Conservation (phyloP, 2,329 filamentous ascomycete species). For the Hypoxylon sp. region DNA sequence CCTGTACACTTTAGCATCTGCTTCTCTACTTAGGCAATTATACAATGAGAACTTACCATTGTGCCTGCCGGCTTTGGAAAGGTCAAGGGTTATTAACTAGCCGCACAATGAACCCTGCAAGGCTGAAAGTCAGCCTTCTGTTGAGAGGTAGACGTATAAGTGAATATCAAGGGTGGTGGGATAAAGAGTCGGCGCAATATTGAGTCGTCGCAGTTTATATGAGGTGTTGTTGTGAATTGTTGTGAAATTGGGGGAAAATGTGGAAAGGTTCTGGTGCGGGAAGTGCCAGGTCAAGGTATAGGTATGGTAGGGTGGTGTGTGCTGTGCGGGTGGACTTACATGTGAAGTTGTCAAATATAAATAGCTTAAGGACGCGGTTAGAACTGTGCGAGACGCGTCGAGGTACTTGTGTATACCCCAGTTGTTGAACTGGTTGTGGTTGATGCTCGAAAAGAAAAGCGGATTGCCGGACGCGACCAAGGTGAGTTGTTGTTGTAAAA, state of each 20-base stretch:
- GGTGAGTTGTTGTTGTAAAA: constrained; percentile 47
- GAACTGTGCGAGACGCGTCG: constrained; percentile 44
- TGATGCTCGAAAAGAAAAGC: constrained; percentile 23
- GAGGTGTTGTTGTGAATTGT: constrained; percentile 41
- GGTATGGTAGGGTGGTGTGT: constrained; percentile 22
- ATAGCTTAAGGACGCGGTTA: constrained; percentile 43
- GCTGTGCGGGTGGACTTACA: constrained; percentile 36
- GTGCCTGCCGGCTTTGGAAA: constrained; percentile 51
- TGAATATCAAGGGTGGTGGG: constrained; percentile 47
- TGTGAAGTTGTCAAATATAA: constrained; percentile 43
- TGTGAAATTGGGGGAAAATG: constrained; percentile 44
- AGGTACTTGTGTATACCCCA: constrained; percentile 7
- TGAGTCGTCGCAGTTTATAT: constrained; percentile 45
- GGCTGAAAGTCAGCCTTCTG: constrained; percentile 59
- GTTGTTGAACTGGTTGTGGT: constrained; percentile 26
- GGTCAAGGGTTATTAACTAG: constrained; percentile 35
- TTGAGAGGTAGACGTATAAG: constrained; percentile 50
- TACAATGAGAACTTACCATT: constrained; percentile 54
- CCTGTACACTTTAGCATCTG: constrained; percentile 67
- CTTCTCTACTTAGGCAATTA: constrained; percentile 10
- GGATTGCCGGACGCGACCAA: constrained; percentile 35
- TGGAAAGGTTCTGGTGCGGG: constrained; percentile 35
- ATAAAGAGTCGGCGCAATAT: constrained; percentile 6
- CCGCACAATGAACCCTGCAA: constrained; percentile 57
- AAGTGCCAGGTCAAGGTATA: constrained; percentile 26